Evolutionary conservation across 1,284 basidiomycete species (phyloP), one percentile per base, ranked within the genome.

Genomic region (Ceratobasidium sp.): DNA sequence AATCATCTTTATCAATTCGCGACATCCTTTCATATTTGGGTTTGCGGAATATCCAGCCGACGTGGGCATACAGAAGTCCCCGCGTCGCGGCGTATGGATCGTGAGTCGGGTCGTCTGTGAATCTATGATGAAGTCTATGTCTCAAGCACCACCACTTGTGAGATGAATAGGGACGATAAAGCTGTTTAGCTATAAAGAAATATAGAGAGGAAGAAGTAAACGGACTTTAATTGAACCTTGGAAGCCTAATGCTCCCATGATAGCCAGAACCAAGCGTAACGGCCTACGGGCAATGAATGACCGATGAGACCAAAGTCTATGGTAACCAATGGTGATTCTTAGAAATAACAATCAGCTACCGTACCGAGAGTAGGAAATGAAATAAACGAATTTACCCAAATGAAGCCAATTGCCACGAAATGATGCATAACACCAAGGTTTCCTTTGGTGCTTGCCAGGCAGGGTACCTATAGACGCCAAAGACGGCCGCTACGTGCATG

Each of bases 1-100:
- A 82, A 77, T 94, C 92, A 41, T 87, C 85, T 58, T 85, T 82
- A 73, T 94, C 91, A 28, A 94, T 86, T 1, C 87, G 79, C 38
- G 84, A 82, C 82, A 94, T 83, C 38, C 87, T 84, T 47, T 87
- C 84, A 76, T 94, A 93, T 7, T 80, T 85, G 0, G 90, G 88
- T 78, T 92, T 92, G 82, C 85, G 89, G 79, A 94, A 94, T 77
- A 94, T 93, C 92, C 92, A 94, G 9, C 92, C 93, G 83, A 93
- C 87, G 76, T 94, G 92, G 4, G 91, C 89, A 78, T 88, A 92
- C 67, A 91, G 84, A 0, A 94, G 80, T 0, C 92, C 92, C 49
- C 86, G 84, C 0, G 90, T 91, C 0, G 91, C 92, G 5, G 90
- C 85, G 78, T 94, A 94, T 7, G 91, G 91, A 77, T 94, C 91